Evolutionary conservation across 352 stramenopile species (phyloP).

Genomic region (Phytopythium boreale): DNA sequence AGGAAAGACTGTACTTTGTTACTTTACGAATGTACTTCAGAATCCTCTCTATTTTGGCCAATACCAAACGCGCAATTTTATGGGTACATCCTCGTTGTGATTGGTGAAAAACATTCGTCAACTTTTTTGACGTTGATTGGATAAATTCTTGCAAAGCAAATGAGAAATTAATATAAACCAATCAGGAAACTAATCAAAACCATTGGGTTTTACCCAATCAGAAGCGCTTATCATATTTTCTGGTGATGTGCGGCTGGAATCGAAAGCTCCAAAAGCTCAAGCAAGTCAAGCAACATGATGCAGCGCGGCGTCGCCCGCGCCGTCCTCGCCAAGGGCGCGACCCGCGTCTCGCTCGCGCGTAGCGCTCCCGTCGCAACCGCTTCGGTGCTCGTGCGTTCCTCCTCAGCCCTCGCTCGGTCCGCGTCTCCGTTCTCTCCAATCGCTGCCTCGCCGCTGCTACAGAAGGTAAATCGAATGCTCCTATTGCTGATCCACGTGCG

Average conservation of each 20-base stretch:
- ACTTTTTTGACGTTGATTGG: background rate
- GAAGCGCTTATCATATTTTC: too few species aligned
- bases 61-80: background rate
- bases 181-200: background rate
- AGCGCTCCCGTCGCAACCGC: background rate
- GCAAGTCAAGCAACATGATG: slow-evolving; percentile 17
- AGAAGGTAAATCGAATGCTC: slow-evolving; percentile 15
- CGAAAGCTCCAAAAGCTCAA: background rate
- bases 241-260: slow-evolving; percentile 1
- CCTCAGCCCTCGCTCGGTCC: slow-evolving; percentile 6
- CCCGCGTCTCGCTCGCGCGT: background rate
- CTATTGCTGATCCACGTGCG: background rate
- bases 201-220: background rate
- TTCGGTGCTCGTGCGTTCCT: background rate
- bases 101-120: background rate
- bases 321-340: slow-evolving; percentile 13
- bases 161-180: background rate
- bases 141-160: background rate
- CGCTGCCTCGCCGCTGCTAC: slow-evolving; percentile 29
- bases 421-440: slow-evolving; percentile 13
- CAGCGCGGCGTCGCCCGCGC: slow-evolving; percentile 23
- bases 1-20: too few species aligned
- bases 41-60: background rate
- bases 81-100: background rate
- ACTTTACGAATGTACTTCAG: background rate